Conservation (phyloP, 768 basidiomycete species). For the Mycena galericulata region DNA sequence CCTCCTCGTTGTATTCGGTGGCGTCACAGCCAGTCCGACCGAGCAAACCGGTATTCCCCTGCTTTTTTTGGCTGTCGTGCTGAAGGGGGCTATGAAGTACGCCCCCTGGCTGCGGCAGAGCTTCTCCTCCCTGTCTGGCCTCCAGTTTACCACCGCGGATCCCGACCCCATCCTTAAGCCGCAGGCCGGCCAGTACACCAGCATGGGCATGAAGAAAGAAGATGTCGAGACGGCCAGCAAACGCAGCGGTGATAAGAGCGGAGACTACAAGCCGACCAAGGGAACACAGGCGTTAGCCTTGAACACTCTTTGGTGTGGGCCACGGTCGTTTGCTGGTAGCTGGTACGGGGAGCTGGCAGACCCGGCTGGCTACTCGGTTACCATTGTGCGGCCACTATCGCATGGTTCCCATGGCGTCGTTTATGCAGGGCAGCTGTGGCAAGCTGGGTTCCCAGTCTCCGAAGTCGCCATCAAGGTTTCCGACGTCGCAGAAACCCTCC, state of each 20-base stretch:
- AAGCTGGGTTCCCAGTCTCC: neutral
- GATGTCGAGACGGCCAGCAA: neutral
- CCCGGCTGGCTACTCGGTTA: neutral
- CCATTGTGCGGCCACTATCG: neutral
- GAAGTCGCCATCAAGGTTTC: constrained; percentile 6
- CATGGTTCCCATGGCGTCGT: neutral
- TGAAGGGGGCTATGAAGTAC: neutral
- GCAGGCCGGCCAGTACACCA: neutral
- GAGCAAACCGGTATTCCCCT: neutral
- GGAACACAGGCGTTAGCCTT: neutral
- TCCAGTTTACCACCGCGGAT: neutral
- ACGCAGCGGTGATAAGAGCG: neutral
- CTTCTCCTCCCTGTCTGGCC: neutral
- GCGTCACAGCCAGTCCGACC: neutral
- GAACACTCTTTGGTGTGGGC: neutral
- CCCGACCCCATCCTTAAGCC: neutral
- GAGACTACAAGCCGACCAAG: neutral
- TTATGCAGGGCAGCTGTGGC: constrained; percentile 1
- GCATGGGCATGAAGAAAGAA: constrained; percentile 9
- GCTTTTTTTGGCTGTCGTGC: neutral
- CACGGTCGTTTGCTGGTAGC: neutral
- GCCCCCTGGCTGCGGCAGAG: neutral
- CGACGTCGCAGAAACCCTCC: neutral
- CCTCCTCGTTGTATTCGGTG: neutral
- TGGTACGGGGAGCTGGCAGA: constrained; percentile 1